A percentile compares a stretch with the other conserved stretches of the same genome.
Evolutionary conservation across 331 rosid species (phyloP).

Genomic region (Acacia pycnantha): DNA sequence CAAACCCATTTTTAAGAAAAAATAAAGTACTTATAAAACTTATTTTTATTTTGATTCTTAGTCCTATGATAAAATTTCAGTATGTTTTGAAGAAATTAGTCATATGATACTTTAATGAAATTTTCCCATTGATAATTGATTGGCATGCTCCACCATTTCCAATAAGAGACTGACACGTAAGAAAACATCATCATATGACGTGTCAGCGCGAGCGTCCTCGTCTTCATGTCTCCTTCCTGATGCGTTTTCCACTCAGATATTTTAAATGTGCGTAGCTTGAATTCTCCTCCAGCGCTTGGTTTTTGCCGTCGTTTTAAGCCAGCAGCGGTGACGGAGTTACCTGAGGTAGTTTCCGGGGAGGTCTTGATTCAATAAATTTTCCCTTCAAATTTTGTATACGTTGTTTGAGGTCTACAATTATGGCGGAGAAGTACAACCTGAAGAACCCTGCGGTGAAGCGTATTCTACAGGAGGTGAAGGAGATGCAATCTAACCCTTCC

Average conservation of each 20-base stretch:
- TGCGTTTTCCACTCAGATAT: neutral
- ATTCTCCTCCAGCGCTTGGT: neutral
- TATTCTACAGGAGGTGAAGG: conserved; percentile 91
- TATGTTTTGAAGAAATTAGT: too few species aligned
- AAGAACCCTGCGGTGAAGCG: conserved; percentile 94
- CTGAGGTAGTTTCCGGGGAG: neutral
- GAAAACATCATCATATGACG: conserved; percentile 29
- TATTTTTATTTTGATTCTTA: too few species aligned
- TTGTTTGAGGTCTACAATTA: conserved; percentile 14
- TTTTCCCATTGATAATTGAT: too few species aligned
- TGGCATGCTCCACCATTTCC: neutral
- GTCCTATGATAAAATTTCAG: too few species aligned
- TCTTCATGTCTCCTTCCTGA: neutral
- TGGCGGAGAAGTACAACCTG: conserved; percentile 90
- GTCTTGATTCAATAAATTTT: neutral
- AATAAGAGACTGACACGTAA: conserved; percentile 38
- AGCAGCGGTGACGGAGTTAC: neutral
- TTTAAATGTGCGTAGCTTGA: neutral
- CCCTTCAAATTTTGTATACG: neutral
- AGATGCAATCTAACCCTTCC: conserved; percentile 92
- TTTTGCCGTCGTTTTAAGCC: neutral
- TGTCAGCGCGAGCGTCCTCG: conserved; percentile 27
- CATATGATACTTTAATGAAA: too few species aligned
- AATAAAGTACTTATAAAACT: too few species aligned
- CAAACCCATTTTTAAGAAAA: too few species aligned